Evolutionary conservation across 768 basidiomycete genomes (phyloP), one percentile per base, ranked within the genome.

Genomic region (Harrya chromipes): DNA sequence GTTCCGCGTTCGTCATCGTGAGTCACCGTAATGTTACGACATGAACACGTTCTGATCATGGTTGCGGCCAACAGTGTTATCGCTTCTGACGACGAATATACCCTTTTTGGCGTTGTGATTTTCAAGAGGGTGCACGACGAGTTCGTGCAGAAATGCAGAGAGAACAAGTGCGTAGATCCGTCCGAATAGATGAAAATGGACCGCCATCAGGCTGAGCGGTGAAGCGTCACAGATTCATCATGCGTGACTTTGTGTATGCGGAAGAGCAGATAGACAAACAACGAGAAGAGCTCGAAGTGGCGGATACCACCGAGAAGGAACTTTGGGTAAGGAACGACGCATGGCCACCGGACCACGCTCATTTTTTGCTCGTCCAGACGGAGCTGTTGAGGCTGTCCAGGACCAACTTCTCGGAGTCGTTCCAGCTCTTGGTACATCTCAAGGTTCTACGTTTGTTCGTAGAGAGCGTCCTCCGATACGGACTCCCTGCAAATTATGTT

Each of bases 391-490:
- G 90, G 59, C 68, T 98, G 33, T 85, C 94, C 33, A 79, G 97
- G 47, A 97, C 91, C 45, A 97, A 95, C 70, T 99, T 98, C 68
- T 94, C 94, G 1, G 97, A 99, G 72, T 85, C 94, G 6, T 93
- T 94, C 72, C 91, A 98, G 66, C 76, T 95, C 45, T 77, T 97
- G 17, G 90, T 94, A 0, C 97, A 98, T 63, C 75, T 98, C 58
- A 98, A 98, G 70, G 79, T 95, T 43, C 70, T 97, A 14, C 85
- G 92, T 10, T 74, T 97, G 14, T 98, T 94, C 60, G 85, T 95
- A 19, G 97, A 99, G 72, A 94, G 91, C 49, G 94, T 97, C 17
- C 77, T 99, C 37, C 80, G 95, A 58, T 98, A 97, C 66, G 97
- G 97, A 46, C 74, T 97, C 10, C 97, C 97, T 4, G 91, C 94